Base-by-base conservation (phyloP, 768 basidiomycete genomes). In the Scleroderma citrinum region DNA sequence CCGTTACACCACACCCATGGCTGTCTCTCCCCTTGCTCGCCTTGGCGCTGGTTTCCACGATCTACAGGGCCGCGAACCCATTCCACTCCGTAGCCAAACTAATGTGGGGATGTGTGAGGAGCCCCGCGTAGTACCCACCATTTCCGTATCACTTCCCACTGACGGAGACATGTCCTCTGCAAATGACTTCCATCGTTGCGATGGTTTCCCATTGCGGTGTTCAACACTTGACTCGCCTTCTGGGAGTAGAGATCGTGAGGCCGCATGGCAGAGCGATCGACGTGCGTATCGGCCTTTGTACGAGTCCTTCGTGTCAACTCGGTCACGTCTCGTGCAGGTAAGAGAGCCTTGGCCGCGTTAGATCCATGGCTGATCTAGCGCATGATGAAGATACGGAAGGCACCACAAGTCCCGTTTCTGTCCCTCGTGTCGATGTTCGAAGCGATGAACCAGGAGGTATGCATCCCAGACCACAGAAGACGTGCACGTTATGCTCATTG, bases 241-340 rank as follows among this genome's bases (percentile, higher is more conserved):
- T 13, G 26, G 7, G 8, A 38, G 36, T 38, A 7, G n/a, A 7
- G n/a, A 8, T 40, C 43, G 11, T 47, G 23, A 39, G 39, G 16
- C 40, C 30, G 20, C 14, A 7, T 35, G 26, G 24, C 55, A 14
- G 34, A 43, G 19, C 19, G 40, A 20, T 23, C 48, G 3, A 21
- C 44, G 0, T 49, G 40, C 10, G 48, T 53, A 36, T 47, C 43
- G 48, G 30, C 58, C 29, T 52, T 66, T 51, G n/a, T 56, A 54
- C 21, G 65, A 72, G 16, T 68, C 73, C 6, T 82, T 82, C 55
- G 56, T 76, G 21, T 59, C 68, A 30, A 75, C 77, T 39, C 71
- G 72, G 36, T 81, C 80, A 29, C 75, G 80, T 49, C 77, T 74
- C n/a, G 69, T 81, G 23, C 72, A 71, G 47, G 81, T 80, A 52